These are phyloP conservation scores for Stemphylium vesicarium DNA, from an alignment of 2,329 filamentous ascomycete species.

Conservation along the genomic window DNA sequence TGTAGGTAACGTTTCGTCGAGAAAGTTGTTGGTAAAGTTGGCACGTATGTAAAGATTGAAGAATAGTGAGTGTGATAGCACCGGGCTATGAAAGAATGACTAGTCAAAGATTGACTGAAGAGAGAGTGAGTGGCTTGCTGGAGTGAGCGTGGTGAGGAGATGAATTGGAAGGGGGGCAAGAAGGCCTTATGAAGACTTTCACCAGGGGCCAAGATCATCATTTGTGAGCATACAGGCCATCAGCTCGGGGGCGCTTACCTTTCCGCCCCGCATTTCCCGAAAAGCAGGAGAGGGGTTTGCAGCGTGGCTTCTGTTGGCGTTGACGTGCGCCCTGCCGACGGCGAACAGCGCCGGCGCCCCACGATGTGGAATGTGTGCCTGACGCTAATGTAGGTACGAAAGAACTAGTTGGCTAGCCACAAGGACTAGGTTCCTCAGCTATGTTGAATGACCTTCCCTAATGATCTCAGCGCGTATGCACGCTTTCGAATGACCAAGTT, in stretches of 20 bases:
- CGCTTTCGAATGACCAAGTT: background rate
- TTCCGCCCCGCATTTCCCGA: slow-evolving; percentile 16
- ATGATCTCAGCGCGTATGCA: background rate
- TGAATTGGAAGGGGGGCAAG: slow-evolving; percentile 4
- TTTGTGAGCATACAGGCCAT: slow-evolving; percentile 7
- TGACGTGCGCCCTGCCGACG: slow-evolving; percentile 6
- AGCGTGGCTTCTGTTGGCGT: slow-evolving; percentile 14
- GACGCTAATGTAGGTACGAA: slow-evolving; percentile 30
- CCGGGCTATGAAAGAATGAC: slow-evolving; percentile 38
- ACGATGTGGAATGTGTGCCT: slow-evolving; percentile 16
- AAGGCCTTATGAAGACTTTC: slow-evolving; percentile 23
- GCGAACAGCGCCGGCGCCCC: slow-evolving; percentile 4
- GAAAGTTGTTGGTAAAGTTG: slow-evolving; percentile 5
- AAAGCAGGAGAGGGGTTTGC: slow-evolving; percentile 12
- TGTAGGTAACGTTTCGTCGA: background rate
- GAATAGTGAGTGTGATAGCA: slow-evolving; percentile 31
- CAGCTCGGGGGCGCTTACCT: slow-evolving; percentile 8
- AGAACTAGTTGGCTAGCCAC: slow-evolving; percentile 8
- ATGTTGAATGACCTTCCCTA: slow-evolving; percentile 6
- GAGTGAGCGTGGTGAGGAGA: slow-evolving; percentile 16
- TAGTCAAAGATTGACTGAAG: slow-evolving; percentile 32
- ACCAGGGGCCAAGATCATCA: slow-evolving; percentile 1
- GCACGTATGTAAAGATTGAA: slow-evolving; percentile 16
- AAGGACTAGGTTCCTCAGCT: slow-evolving; percentile 4
- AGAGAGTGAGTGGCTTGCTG: slow-evolving; percentile 35